phyloP scores from a whole-genome alignment of 495 filamentous ascomycete species.

The Neurospora sp. region DNA sequence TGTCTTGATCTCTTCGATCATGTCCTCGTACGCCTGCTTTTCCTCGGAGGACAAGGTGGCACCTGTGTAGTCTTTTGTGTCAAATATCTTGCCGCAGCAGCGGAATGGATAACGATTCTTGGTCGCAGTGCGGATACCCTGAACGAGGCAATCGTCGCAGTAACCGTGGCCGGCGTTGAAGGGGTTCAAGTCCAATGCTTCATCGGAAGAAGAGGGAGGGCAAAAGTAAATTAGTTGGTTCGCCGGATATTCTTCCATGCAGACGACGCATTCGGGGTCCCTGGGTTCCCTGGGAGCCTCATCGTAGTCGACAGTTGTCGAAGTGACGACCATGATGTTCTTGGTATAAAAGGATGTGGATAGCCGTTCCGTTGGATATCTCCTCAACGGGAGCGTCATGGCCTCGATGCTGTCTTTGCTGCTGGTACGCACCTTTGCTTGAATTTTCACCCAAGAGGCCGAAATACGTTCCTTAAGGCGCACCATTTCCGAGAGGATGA shows the following conservation, averaged over 20 bases:
- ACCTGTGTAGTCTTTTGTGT: background rate
- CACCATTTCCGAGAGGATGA: background rate
- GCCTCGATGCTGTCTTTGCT: background rate
- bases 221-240: background rate
- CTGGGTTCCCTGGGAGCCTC: background rate
- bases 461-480: background rate
- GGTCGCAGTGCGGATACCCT: background rate
- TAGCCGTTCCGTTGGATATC: background rate
- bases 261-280: background rate
- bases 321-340: background rate
- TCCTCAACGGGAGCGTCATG: background rate
- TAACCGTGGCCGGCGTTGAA: background rate
- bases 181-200: background rate
- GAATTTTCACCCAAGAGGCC: background rate
- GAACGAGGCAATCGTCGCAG: conserved; percentile 1
- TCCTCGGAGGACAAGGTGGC: background rate
- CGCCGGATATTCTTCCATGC: background rate
- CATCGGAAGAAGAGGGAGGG: background rate
- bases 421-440: background rate
- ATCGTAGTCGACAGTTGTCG: background rate
- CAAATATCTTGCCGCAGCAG: background rate
- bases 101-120: background rate
- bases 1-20: background rate
- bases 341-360: background rate
- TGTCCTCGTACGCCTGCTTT: background rate